Conservation (phyloP, 208 protist species). For the Trypanosoma rangeli region DNA sequence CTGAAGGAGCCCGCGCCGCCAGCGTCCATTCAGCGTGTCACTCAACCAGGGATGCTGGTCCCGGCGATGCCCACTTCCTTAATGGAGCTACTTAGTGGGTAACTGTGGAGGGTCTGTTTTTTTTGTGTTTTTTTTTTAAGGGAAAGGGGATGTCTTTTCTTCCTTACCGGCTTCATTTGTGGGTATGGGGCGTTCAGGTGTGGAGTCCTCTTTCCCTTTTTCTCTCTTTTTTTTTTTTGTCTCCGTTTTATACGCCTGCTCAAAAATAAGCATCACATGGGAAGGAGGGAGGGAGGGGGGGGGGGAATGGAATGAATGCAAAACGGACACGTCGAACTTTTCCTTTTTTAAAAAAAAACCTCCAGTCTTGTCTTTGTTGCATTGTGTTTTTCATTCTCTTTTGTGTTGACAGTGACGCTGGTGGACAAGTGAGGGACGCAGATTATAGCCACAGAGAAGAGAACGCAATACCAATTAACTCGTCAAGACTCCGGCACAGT, state of each 20-base stretch:
- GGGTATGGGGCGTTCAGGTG: not conserved
- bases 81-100: conserved; percentile 73
- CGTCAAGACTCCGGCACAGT: not conserved
- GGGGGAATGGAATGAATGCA: too few species aligned
- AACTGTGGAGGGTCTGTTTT: not conserved
- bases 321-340: too few species aligned
- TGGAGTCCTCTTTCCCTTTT: not conserved
- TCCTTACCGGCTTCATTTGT: not conserved
- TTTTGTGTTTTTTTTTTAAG: not conserved
- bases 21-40: conserved; percentile 52
- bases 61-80: conserved; percentile 76
- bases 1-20: conserved; percentile 79
- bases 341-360: too few species aligned
- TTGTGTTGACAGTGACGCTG: not conserved
- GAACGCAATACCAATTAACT: not conserved
- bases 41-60: conserved; percentile 56
- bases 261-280: too few species aligned
- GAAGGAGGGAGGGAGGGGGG: too few species aligned
- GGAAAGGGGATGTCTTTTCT: too few species aligned
- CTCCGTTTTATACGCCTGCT: too few species aligned
- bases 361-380: too few species aligned
- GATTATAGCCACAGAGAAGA: conserved; percentile 19
- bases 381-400: conserved; percentile 9
- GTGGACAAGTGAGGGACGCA: conserved; percentile 11
- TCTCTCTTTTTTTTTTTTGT: not conserved